phyloP scores from a whole-genome alignment of 2,329 filamentous ascomycete genomes.

The Microdochium nivale region DNA sequence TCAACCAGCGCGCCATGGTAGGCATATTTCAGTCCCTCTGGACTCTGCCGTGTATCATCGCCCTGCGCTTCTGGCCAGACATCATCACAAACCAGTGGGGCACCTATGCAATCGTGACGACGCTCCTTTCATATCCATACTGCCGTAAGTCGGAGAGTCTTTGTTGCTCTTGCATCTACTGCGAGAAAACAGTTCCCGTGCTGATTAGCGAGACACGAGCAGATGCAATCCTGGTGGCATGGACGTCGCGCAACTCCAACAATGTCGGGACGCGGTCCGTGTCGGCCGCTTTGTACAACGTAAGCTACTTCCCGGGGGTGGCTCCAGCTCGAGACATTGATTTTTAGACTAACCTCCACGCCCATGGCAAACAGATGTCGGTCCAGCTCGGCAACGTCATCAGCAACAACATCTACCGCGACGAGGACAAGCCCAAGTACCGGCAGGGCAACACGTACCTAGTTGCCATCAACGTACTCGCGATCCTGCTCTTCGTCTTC shows the following conservation, averaged over 20 bases:
- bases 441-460: conserved; percentile 43
- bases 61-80: conserved; percentile 36
- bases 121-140: conserved; percentile 45
- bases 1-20: conserved; percentile 39
- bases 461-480: conserved; percentile 38
- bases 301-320: too few relatives aligned
- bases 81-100: conserved; percentile 35
- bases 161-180: background rate
- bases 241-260: conserved; percentile 50
- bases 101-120: conserved; percentile 39
- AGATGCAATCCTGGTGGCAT: conserved; percentile 51
- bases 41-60: conserved; percentile 45
- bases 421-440: conserved; percentile 46
- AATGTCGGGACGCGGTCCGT: conserved; percentile 51
- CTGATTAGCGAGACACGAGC: background rate
- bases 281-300: conserved; percentile 50
- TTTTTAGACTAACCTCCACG: too few relatives aligned
- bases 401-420: conserved; percentile 37
- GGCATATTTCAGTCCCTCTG: conserved; percentile 39
- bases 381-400: conserved; percentile 25
- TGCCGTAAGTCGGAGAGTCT: conserved; percentile 22
- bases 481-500: conserved; percentile 39
- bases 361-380: conserved; percentile 25
- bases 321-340: too few relatives aligned
- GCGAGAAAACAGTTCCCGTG: background rate